Base-by-base conservation (phyloP, 805 yeast species). In the Kuraishia ogatae region DNA sequence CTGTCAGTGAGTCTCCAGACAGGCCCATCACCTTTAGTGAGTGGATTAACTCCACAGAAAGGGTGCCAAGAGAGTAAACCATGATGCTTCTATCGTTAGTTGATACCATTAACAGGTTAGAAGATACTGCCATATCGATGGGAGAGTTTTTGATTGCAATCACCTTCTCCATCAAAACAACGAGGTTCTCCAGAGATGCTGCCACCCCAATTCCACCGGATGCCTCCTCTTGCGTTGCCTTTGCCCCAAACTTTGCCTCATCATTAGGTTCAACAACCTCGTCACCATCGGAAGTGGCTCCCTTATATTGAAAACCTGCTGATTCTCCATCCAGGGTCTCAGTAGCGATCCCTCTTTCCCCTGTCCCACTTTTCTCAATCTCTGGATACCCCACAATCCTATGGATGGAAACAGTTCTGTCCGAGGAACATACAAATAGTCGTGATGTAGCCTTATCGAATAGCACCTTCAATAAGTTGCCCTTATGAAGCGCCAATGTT, bases 401-500 rank as follows among this genome's bases (percentile, higher is more conserved):
- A 65, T 84, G 87, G 4, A 84, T 65, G 0, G 87, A 77, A 0
- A 85, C 63, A 0, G 85, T 79, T 57, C 89, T 68, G 65, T 85
- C 90, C 1, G 84, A 73, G 0, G 90, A 83, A 50, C 84, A 77
- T 1, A 81, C 82, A 55, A 73, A 74, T 2, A 84, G 61, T 54
- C 67, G 62, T 3, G 62, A 59, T 17, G 69, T 66, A 29, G 62
- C 54, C 10, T 60, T 56, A 2, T 60, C 51, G 50, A 67, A 70
- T 2, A 65, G 55, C 1, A 81, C 61, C 29, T 73, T 72, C 10
- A 75, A 53, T 13, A 83, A 64, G 61, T 79, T 82, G 0, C 82
- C 87, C 54, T 77, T 80, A 60, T 82, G 89, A 5, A 76, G 69
- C 1, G 80, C 78, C n/a, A 85, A 61, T 0, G 91, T 85, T 61